Evolutionary conservation across 2,329 filamentous ascomycete species (phyloP).

Genomic region (Penicillium aurantiogriseum): DNA sequence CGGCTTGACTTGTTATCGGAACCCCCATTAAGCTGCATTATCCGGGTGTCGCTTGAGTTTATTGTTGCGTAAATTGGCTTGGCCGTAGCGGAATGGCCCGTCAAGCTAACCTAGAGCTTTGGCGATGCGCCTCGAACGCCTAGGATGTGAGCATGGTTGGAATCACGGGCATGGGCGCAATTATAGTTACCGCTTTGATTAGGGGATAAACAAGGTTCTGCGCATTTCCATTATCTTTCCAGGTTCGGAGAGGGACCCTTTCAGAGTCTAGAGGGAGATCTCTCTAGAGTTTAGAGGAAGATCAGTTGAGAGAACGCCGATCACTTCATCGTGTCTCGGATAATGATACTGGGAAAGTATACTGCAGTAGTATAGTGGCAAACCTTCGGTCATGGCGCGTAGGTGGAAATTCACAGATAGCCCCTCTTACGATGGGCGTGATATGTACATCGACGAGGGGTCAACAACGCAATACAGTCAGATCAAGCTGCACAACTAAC

Average conservation of each 20-base stretch:
- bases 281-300: not conserved
- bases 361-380: not conserved
- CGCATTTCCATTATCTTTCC: not conserved
- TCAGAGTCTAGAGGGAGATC: not conserved
- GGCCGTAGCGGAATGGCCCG: not conserved
- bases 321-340: not conserved
- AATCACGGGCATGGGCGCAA: not conserved
- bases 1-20: not conserved
- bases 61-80: not conserved
- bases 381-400: not conserved
- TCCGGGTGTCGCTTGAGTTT: not conserved
- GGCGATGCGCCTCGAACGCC: not conserved
- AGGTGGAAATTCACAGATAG: not conserved
- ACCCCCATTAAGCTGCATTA: not conserved
- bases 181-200: not conserved
- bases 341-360: not conserved
- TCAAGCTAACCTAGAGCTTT: conserved; percentile 2
- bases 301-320: not conserved
- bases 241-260: not conserved
- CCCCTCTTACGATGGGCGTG: not conserved
- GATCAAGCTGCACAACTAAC: not conserved
- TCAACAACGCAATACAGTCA: not conserved
- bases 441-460: not conserved
- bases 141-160: not conserved
- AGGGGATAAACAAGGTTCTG: not conserved